Base-by-base conservation (phyloP, 768 basidiomycete genomes). In the Lentinula guzmanii region DNA sequence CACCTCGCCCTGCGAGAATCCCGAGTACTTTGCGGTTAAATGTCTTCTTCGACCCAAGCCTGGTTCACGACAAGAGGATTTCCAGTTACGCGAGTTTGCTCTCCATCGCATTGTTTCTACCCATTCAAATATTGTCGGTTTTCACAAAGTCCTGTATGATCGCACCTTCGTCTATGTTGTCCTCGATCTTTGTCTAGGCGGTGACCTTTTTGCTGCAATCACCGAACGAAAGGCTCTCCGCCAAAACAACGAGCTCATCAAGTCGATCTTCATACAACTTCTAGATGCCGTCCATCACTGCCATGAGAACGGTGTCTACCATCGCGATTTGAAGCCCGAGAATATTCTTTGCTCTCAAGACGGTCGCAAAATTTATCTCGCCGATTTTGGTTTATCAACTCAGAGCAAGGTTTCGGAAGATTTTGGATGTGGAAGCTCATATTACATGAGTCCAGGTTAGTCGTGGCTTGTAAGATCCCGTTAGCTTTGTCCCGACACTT, bases 311-410 rank as follows among this genome's bases (percentile, higher is more conserved):
- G 83, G 85, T 9, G 84, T 95, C 63, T 92, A 82, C 69, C 93
- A 95, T 73, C 88, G 92, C 28, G 91, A 94, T 67, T 81, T 95
- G 68, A 94, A 95, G 72, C 92, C 92, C 0, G 93, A 93, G 70
- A 92, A 88, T 70, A 79, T 93, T 31, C 74, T 94, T 41, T 86
- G 83, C 68, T 80, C 70, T 62, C 73, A 71, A 68, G 84, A 72
- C 55, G 86, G 86, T 15, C 68, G 71, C 45, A 72, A 75, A 63
- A 77, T 92, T 39, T 79, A 78, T 60, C 76, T 93, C 54, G 85
- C 89, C 6, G 92, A 94, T 72, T 94, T 93, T 78, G 92, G 93
- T 15, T 75, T 92, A 45, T 81, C 85, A 0, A 87, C 82, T 6
- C 74, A 73, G 54, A 71, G 73, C 62, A 71, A 69, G 16, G 64